Evolutionary conservation across 192 early-diverging fungal genomes (phyloP).

Genomic region (Umbelopsis isabellina): DNA sequence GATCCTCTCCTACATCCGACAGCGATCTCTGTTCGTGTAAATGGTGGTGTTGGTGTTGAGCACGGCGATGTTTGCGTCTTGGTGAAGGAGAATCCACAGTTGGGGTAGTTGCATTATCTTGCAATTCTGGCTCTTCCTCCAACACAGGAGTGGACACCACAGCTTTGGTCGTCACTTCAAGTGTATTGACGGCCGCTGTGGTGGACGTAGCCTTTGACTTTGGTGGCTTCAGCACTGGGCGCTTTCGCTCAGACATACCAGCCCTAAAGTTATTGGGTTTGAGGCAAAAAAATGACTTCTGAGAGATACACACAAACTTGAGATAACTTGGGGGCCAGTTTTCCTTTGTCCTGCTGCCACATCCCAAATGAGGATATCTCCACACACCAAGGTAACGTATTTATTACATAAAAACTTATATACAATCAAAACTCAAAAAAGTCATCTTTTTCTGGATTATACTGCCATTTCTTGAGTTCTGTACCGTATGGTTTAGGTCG

Average conservation of each 20-base stretch:
- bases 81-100: neutral
- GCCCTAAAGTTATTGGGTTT: neutral
- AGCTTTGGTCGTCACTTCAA: constrained; percentile 43
- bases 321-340: too few relatives aligned
- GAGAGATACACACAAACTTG: neutral
- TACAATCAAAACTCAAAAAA: constrained; percentile 36
- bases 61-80: constrained; percentile 16
- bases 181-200: constrained; percentile 36
- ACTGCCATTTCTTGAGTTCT: constrained; percentile 43
- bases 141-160: constrained; percentile 20
- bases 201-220: constrained; percentile 37
- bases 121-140: constrained; percentile 20
- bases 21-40: neutral
- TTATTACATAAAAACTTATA: neutral
- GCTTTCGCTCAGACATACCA: constrained; percentile 18
- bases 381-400: neutral
- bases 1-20: constrained; percentile 12
- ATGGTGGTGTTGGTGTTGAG: constrained; percentile 6
- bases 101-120: constrained; percentile 12
- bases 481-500: constrained; percentile 45
- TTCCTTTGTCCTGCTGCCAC: too few relatives aligned
- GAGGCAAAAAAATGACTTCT: too few relatives aligned
- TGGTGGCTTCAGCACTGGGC: neutral
- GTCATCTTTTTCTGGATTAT: constrained; percentile 36
- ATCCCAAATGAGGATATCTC: neutral